Base-by-base conservation (phyloP, 345 rosid genomes). In the Hevea brasiliensis region DNA sequence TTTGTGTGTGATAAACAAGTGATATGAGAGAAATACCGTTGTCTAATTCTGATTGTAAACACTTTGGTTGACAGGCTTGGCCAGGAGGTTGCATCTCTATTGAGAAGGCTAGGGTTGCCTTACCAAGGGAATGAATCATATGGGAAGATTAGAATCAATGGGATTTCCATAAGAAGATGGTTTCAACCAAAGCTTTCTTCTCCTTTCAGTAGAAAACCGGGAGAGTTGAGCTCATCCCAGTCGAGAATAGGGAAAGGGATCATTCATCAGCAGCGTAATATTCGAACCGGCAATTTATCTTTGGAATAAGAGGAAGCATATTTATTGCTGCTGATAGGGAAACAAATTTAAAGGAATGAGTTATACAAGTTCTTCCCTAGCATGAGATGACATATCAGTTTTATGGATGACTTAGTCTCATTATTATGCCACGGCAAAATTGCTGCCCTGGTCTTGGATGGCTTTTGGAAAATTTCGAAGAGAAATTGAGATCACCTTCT, bases 161-260 rank as follows among this genome's bases (percentile, higher is more conserved):
- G 97, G 42, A 86, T 89, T 65, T 74, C 92, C 29, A 72, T 94
- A 75, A 86, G 81, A 80, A 88, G 92, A 76, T 94, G 98, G 97
- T 81, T 94, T 48, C 94, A 81, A 67, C 98, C 97, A 47, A 90
- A 90, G 83, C 89, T 89, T 12, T 84, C 80, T 62, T 87, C 87
- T 59, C 92, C 96, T 29, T 88, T 86, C 80, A 79, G 80, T 47
- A 87, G 85, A 74, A 90, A 81, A 81, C 92, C 88, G 37, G 89
- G 85, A 40, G 89, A 85, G 40, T 80, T 84, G 56, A 78, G 84
- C 61, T 81, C 84, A 68, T 86, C 89, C 20, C 80, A 81, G 72
- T 73, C 78, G 48, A 81, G 76, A 76, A 20, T 90, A 70, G 91
- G 96, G 65, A 90, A 86, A 85, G 86, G 83, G 76, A 90, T 94